Conservation (phyloP, 169 alveolate species). For the Perkinsus marinus region DNA sequence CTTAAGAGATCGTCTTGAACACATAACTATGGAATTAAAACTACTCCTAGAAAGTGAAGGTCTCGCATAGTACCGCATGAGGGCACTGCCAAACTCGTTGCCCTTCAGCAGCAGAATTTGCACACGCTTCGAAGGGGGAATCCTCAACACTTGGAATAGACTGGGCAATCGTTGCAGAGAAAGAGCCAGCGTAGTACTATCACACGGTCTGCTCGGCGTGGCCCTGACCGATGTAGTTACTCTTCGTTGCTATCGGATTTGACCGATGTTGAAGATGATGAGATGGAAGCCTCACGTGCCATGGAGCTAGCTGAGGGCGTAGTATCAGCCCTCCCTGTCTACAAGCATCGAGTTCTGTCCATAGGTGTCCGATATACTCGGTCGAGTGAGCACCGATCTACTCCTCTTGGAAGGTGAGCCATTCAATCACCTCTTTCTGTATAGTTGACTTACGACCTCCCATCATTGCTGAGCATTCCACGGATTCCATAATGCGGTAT, state of each 20-base stretch:
- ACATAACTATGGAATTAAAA: not conserved
- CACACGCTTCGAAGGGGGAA: not conserved
- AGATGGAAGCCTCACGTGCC: constrained; percentile 18
- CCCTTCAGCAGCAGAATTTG: not conserved
- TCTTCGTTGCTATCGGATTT: constrained; percentile 10
- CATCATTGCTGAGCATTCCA: not conserved
- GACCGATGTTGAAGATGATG: constrained; percentile 17
- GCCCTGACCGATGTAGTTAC: not conserved
- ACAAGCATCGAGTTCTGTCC: not conserved
- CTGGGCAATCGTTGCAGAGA: not conserved
- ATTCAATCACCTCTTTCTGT: too few relatives aligned
- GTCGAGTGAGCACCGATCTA: not conserved
- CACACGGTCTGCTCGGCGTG: not conserved
- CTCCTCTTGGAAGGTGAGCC: not conserved
- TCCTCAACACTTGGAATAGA: not conserved
- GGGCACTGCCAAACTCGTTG: not conserved
- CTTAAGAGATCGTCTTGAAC: not conserved
- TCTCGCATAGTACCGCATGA: not conserved
- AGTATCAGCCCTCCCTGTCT: not conserved
- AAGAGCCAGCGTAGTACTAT: not conserved
- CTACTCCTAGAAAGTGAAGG: not conserved
- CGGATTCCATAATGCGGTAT: too few relatives aligned
- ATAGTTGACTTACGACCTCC: too few relatives aligned
- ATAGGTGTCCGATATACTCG: not conserved
- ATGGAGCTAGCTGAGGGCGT: constrained; percentile 10